phyloP scores from a whole-genome alignment of 2,329 filamentous ascomycete genomes.

The Orbilia blumenaviensis region DNA sequence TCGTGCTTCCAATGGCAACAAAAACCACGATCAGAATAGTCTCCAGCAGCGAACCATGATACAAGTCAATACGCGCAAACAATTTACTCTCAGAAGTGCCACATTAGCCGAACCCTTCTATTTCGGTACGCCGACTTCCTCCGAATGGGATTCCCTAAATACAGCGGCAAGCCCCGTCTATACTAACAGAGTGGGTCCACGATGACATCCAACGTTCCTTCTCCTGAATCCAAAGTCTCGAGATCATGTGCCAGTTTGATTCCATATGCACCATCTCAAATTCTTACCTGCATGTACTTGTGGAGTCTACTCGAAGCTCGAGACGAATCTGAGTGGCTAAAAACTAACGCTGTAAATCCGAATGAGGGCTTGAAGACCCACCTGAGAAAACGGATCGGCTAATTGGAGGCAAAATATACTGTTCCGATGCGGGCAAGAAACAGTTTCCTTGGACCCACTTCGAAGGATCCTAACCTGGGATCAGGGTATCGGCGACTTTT shows the following conservation, averaged over 20 bases:
- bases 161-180: conserved; percentile 17
- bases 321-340: conserved; percentile 20
- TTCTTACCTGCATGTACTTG: conserved; percentile 4
- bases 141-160: background rate
- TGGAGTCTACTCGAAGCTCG: background rate
- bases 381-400: conserved; percentile 4
- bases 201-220: background rate
- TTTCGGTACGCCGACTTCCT: background rate
- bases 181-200: background rate
- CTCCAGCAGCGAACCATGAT: background rate
- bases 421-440: conserved; percentile 12
- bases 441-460: conserved; percentile 14
- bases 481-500: conserved; percentile 7
- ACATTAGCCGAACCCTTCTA: background rate
- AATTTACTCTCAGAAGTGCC: too few relatives aligned
- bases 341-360: background rate
- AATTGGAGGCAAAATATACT: conserved; percentile 23
- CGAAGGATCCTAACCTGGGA: background rate
- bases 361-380: background rate
- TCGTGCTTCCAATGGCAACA: too few relatives aligned
- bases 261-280: background rate
- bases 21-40: background rate
- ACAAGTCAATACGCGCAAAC: background rate
- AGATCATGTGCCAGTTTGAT: conserved; percentile 1
- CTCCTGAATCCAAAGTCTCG: background rate